phyloP scores from a whole-genome alignment of 1,139 yeast genomes.

The Saccharomyces hybrid region DNA sequence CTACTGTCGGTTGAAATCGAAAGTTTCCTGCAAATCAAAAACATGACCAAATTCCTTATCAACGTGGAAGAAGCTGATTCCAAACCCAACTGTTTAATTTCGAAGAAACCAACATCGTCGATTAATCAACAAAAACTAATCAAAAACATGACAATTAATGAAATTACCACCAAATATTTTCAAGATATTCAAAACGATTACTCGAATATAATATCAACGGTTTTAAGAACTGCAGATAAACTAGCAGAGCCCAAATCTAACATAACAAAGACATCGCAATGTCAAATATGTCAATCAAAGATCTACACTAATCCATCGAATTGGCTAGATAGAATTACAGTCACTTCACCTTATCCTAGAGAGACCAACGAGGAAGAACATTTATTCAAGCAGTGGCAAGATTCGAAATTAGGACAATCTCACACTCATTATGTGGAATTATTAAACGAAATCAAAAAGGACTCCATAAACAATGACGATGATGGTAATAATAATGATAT shows the following conservation, averaged over 20 bases:
- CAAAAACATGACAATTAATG: slow-evolving; percentile 72
- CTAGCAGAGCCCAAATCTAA: slow-evolving; percentile 44
- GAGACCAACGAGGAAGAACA: slow-evolving; percentile 42
- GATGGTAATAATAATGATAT: slow-evolving; percentile 18
- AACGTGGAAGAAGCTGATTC: slow-evolving; percentile 9
- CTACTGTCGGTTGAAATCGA: slow-evolving; percentile 58
- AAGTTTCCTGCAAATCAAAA: slow-evolving; percentile 36
- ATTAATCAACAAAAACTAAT: slow-evolving; percentile 29
- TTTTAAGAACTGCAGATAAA: slow-evolving; percentile 81
- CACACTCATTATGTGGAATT: slow-evolving; percentile 11
- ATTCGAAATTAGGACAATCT: slow-evolving; percentile 12
- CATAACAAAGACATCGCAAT: slow-evolving; percentile 24
- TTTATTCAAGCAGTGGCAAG: slow-evolving; percentile 34
- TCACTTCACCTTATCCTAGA: slow-evolving; percentile 47
- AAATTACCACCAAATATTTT: slow-evolving; percentile 69
- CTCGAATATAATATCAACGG: slow-evolving; percentile 89
- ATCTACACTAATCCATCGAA: slow-evolving; percentile 50
- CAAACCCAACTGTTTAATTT: background rate
- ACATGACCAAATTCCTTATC: slow-evolving; percentile 4
- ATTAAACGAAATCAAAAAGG: slow-evolving; percentile 13
- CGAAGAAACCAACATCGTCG: background rate
- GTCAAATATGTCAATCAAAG: slow-evolving; percentile 47
- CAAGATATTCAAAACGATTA: slow-evolving; percentile 68
- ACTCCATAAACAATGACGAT: background rate
- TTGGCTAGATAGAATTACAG: slow-evolving; percentile 75